Percentiles rank a stretch among this genome's conserved stretches.
Evolutionary conservation across 2,329 filamentous ascomycete species (phyloP).

Genomic region (Endocalyx cinctus): DNA sequence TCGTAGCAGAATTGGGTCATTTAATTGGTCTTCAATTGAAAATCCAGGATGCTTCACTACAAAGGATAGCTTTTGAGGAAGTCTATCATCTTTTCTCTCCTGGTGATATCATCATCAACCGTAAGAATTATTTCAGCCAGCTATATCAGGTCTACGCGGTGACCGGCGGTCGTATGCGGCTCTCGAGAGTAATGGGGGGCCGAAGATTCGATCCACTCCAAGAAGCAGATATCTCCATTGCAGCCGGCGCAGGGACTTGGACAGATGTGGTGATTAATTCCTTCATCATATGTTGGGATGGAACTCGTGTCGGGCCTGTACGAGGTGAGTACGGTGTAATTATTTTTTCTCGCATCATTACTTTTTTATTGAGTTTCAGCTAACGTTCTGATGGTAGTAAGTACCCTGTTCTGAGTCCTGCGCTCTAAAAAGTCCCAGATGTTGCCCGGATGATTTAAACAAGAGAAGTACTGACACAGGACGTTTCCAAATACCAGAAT

Average conservation of each 20-base stretch:
- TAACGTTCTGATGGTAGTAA: too few species aligned
- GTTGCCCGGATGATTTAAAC: too few species aligned
- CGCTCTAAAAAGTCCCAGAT: too few species aligned
- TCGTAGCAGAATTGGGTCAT: conserved; percentile 3
- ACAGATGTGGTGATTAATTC: conserved; percentile 5
- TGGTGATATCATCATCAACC: conserved; percentile 3
- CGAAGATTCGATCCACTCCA: conserved; percentile 3
- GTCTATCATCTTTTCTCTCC: conserved; percentile 5
- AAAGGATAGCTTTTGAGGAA: conserved; percentile 4
- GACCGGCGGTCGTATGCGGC: conserved; percentile 3
- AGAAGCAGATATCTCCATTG: too few species aligned
- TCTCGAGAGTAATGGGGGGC: not conserved
- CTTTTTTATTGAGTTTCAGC: too few species aligned
- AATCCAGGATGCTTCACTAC: conserved; percentile 2
- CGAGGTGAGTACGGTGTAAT: too few species aligned
- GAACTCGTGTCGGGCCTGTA: not conserved
- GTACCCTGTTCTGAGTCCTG: too few species aligned
- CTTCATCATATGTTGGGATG: conserved; percentile 1
- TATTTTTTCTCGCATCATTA: too few species aligned
- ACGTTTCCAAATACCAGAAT: too few species aligned
- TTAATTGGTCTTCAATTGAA: conserved; percentile 1
- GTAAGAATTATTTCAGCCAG: not conserved
- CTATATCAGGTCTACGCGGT: conserved; percentile 4
- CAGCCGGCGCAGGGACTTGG: conserved; percentile 2
- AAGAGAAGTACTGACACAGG: too few species aligned